A percentile compares a stretch with the other conserved stretches of the same genome.
Evolutionary conservation across 2,329 filamentous ascomycete genomes (phyloP).

Genomic region (Capronia epimyces): DNA sequence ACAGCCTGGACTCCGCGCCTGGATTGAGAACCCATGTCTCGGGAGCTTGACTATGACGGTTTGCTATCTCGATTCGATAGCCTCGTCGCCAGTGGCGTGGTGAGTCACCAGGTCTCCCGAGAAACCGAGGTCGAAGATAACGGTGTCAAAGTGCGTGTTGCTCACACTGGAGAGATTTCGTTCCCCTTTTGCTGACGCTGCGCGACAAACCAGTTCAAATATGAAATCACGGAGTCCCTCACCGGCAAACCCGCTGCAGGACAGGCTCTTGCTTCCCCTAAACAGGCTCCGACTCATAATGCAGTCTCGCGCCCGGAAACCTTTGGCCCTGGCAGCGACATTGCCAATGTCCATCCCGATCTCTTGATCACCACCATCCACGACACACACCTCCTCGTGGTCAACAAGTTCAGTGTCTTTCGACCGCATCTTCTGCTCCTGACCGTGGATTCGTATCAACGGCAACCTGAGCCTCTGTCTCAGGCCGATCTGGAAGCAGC

Average conservation of each 20-base stretch:
- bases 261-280: background rate
- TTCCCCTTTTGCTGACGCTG: no score
- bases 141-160: conserved; percentile 24
- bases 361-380: conserved; percentile 21
- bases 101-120: conserved; percentile 19
- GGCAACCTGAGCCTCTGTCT: conserved; percentile 38
- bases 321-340: conserved; percentile 25
- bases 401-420: conserved; percentile 27
- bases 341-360: conserved; percentile 26
- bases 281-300: background rate
- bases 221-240: background rate
- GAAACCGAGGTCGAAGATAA: conserved; percentile 20
- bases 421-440: conserved; percentile 37
- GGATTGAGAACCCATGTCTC: background rate
- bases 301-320: background rate
- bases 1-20: no score
- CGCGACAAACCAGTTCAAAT: conserved; percentile 2
- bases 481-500: conserved; percentile 34
- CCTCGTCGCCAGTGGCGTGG: conserved; percentile 22
- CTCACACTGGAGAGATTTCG: background rate
- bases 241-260: background rate
- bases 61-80: conserved; percentile 25
- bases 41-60: background rate
- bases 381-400: conserved; percentile 22
- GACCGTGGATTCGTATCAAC: conserved; percentile 35